Base-by-base conservation (phyloP, 768 basidiomycete species). In the Collybia sordida region DNA sequence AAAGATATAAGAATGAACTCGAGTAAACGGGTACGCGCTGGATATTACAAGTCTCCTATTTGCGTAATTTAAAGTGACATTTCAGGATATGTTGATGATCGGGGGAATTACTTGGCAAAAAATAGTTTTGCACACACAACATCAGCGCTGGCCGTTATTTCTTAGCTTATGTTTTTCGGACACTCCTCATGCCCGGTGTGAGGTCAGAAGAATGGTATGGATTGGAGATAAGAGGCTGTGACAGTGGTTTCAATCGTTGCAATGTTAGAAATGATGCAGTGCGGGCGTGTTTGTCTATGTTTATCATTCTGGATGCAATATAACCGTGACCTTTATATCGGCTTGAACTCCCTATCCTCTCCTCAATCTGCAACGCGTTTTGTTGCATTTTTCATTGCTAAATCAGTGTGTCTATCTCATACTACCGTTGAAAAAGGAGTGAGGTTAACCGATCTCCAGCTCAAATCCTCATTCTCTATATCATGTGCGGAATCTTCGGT, bases 401-500 rank as follows among this genome's bases (percentile, higher is more conserved):
- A 31, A 47, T 54, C 34, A 45, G 55, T 58, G 50, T 60, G 57
- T 53, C 50, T n/a, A 1, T 27, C 19, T 15, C 3, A 22, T 0
- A 9, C 22, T 42, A 6, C 17, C 11, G 2, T 12, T 23, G 14
- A 14, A 2, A 4, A 37, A 22, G 25, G 42, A 23, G 24, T 1
- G 6, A 15, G 3, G 12, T 17, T 31, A 4, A 34, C n/a, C 25
- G 18, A 31, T 23, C 14, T 22, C 19, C 21, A 47, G 36, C 5
- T 4, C 25, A 15, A 24, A 3, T 8, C 5, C 15, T 18, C 6
- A 19, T 19, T 15, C 34, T 14, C 36, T 35, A 47, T 47, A 70
- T 57, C 50, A 93, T 92, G 91, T 94, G 91, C 72, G 95, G 95
- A 72, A 98, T 98, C 74, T 98, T 98, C 68, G 90, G 80, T 49